A percentile compares a stretch with the other conserved stretches of the same genome.
These are phyloP conservation scores for Trametes elegans DNA, from an alignment of 768 basidiomycete genomes.

Conservation along the genomic window DNA sequence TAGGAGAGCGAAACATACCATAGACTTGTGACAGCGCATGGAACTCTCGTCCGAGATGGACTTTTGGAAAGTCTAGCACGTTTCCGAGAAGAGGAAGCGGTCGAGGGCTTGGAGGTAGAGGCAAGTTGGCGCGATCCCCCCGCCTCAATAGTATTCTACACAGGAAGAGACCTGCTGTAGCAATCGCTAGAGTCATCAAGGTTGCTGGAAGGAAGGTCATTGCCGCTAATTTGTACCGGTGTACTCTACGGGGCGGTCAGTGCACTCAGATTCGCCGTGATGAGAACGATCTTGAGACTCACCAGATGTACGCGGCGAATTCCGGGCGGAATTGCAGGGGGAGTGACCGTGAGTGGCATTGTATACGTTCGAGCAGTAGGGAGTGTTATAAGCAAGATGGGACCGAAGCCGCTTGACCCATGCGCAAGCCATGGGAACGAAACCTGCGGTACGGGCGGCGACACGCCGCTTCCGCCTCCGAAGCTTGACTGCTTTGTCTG, in stretches of 20 bases:
- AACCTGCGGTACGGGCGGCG: background rate
- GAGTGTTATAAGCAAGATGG: background rate
- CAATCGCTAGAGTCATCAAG: too few species aligned
- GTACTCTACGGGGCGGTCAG: too few species aligned
- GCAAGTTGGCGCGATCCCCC: background rate
- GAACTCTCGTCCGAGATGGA: slow-evolving; percentile 14
- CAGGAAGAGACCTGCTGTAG: background rate
- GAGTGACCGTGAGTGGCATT: background rate
- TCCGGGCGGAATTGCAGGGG: background rate
- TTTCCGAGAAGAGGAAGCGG: slow-evolving; percentile 26
- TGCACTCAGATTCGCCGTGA: too few species aligned
- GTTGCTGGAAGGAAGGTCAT: too few species aligned
- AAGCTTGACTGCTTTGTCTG: too few species aligned
- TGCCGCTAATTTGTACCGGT: too few species aligned
- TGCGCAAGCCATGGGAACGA: background rate
- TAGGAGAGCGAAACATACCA: slow-evolving; percentile 10
- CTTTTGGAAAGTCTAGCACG: slow-evolving; percentile 18
- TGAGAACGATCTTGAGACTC: too few species aligned
- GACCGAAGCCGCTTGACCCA: background rate
- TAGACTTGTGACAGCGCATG: slow-evolving; percentile 12
- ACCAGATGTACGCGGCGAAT: too few species aligned
- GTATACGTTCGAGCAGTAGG: background rate
- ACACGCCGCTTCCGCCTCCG: background rate
- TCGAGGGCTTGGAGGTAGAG: slow-evolving; percentile 25
- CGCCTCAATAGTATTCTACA: background rate